Evolutionary conservation across 2,329 filamentous ascomycete species (phyloP), one percentile per base, ranked within the genome.

Genomic region (Alternaria infectoria): DNA sequence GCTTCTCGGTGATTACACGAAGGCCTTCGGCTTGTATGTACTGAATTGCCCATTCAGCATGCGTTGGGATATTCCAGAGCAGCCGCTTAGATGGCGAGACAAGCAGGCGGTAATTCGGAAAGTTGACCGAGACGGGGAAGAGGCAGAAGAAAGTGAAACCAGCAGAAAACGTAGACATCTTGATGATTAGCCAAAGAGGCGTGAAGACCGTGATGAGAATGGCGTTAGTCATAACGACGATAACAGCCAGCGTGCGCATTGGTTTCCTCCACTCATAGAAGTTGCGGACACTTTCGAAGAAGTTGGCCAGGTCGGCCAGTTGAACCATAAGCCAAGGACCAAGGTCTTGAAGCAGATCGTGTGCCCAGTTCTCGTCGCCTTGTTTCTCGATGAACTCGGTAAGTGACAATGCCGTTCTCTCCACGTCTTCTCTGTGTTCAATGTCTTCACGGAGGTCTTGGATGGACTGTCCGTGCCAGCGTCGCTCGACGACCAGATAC

Each of bases 221-320:
- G 9, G 56, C 25, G 1, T 71, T 2, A 2, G 49, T 57, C 10
- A 81, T 54, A 0, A 80, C 17, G 15, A 61, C 67, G 8, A 80
- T 70, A 0, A 71, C 66, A 4, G 63, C 44, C 3, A 67, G 49
- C 6, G 79, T 80, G 0, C 74, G 70, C 13, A 57, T 55, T 5
- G 78, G 77, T 56, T 69, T 70, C 2, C 73, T 67, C 72, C 79
- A 82, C 60, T 81, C 77, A 57, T 80, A 81, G 58, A 81, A 80
- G 52, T 79, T 81, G 54, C 76, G 75, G 21, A 72, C 51, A 2
- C 68, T 69, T 61, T 81, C 78, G 36, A 81, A 74, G 19, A 77
- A 63, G 45, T 79, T 79, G 2, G 77, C 74, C 15, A 79, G 15
- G 52, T 81, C 79, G 10, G 68, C 70, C 6, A 81, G 58, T 61